Conservation (phyloP, 1,284 basidiomycete genomes). For the Paramarasmius palmivorus region DNA sequence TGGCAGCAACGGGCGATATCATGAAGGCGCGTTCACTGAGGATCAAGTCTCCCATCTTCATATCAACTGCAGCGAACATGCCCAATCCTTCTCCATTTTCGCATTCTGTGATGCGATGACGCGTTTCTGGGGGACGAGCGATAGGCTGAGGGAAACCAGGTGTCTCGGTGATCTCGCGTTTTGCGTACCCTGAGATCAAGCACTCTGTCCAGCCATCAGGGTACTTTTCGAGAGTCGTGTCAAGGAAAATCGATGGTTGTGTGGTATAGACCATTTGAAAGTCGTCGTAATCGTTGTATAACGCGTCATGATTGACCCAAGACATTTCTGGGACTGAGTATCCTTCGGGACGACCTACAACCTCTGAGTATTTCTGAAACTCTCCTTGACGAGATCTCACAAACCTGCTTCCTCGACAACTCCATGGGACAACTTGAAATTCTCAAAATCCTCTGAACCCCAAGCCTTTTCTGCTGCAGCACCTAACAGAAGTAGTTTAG, state of each 20-base stretch:
- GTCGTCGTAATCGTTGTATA: background rate
- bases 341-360: background rate
- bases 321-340: background rate
- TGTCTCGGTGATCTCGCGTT: background rate
- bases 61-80: slow-evolving; percentile 8
- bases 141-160: slow-evolving; percentile 7
- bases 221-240: background rate
- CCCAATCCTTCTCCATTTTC: slow-evolving; percentile 7
- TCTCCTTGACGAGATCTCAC: too few species aligned
- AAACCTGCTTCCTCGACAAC: too few species aligned
- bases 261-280: background rate
- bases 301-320: background rate
- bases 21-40: slow-evolving; percentile 13
- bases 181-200: slow-evolving; percentile 4
- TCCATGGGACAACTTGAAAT: too few species aligned
- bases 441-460: too few species aligned
- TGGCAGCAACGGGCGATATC: background rate
- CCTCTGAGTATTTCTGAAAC: too few species aligned
- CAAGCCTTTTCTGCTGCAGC: too few species aligned
- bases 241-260: background rate
- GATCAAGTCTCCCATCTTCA: slow-evolving; percentile 13
- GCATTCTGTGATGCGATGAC: background rate
- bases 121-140: background rate
- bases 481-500: too few species aligned
- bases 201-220: slow-evolving; percentile 13